Evolutionary conservation across 805 yeast genomes (phyloP).

Genomic region (Ogataea pignaliae): DNA sequence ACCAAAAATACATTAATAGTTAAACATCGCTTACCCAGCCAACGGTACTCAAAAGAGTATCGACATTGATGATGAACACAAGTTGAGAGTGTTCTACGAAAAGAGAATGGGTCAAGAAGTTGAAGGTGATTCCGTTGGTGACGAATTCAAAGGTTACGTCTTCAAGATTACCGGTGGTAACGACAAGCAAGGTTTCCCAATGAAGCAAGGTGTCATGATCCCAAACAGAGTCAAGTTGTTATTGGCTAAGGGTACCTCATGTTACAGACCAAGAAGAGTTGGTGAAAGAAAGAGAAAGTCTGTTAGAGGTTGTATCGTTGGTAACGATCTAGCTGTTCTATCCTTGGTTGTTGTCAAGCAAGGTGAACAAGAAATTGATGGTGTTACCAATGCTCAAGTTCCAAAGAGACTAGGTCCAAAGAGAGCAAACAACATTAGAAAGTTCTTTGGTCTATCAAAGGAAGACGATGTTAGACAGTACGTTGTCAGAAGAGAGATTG

Average conservation of each 20-base stretch:
- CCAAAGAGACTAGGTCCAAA: constrained; percentile 99
- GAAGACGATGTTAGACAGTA: constrained; percentile 87
- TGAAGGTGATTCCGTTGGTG: constrained; percentile 97
- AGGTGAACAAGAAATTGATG: constrained; percentile 94
- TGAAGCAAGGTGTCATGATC: constrained; percentile 99
- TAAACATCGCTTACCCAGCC: constrained; percentile 99
- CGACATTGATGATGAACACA: constrained; percentile 99
- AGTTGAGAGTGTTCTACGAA: constrained; percentile 96
- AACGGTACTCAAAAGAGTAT: constrained; percentile 99
- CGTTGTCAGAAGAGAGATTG: constrained; percentile 97
- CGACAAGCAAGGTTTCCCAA: constrained; percentile 99
- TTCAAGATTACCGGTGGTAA: constrained; percentile 99
- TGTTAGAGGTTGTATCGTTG: constrained; percentile 99
- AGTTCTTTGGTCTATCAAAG: constrained; percentile 97
- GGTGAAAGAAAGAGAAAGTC: constrained; percentile 99
- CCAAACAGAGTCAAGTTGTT: constrained; percentile 99
- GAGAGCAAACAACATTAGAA: constrained; percentile 99
- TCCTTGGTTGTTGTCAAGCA: constrained; percentile 92
- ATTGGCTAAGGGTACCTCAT: constrained; percentile 89
- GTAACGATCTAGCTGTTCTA: constrained; percentile 92
- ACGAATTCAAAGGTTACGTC: constrained; percentile 98
- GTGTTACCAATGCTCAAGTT: constrained; percentile 89
- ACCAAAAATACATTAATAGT: constrained; percentile 49
- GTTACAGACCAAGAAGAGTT: constrained; percentile 99
- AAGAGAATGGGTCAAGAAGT: constrained; percentile 99